Evolutionary conservation across 305 asterid species (phyloP), one percentile per base, ranked within the genome.

Genomic region (Fraxinus dipetala): DNA sequence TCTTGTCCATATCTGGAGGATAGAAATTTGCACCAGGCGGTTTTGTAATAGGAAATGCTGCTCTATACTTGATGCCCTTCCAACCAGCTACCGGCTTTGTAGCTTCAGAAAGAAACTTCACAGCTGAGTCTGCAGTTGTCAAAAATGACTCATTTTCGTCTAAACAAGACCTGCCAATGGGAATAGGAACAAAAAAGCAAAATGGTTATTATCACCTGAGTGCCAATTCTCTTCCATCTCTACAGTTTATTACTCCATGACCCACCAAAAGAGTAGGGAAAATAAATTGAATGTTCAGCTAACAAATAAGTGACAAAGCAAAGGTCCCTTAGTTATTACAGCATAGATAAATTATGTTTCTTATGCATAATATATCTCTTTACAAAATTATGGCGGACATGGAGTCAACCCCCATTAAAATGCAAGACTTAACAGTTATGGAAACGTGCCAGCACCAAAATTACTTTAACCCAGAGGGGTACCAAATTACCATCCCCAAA

Each of bases 21-120:
- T 96, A 94, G 82, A 96, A 96, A 86, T 91, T 94, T 82, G 98
- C 99, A 72, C 99, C 95, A n/a, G 94, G 89, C 83, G 99, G 98
- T 90, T 92, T 92, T 38, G 63, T 80, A 87, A 86, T 70, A 45
- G 99, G 97, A 89, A 93, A 96, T 85, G 98, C 90, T 59, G 90
- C 28, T 87, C 89, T 89, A 80, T 94, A 96, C 84, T 93, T 90
- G 69, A 96, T 78, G 84, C 99, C 99, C 82, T 92, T 90, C 99
- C 99, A 96, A 48, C 94, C 96, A 28, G 83, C 84, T 80, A 92
- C 91, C 26, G 90, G 85, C 90, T 92, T 91, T 83, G 98, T 89
- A 79, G 97, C 97, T 80, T 90, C 86, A 30, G 92, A 90, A 90
- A 92, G 91, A 74, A 90, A 84, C 92, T 88, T 90, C 81, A 91